These are phyloP conservation scores for Podospora conica DNA, from an alignment of 495 filamentous ascomycete genomes.

Conservation along the genomic window DNA sequence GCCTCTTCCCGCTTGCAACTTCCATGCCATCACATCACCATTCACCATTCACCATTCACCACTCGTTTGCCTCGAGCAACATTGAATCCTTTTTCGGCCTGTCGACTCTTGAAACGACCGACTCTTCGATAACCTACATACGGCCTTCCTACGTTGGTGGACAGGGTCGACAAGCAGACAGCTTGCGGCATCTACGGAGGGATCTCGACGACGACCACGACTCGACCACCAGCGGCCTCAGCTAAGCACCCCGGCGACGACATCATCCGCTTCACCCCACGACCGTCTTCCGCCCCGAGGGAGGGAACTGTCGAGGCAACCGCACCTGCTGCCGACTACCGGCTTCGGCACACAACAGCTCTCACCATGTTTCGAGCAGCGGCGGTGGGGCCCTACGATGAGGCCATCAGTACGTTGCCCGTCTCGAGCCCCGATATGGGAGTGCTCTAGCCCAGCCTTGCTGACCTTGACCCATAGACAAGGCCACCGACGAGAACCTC, in stretches of 20 bases:
- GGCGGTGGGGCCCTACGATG: constrained; percentile 46
- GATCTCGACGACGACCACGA: neutral
- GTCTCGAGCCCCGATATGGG: neutral
- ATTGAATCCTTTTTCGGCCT: neutral
- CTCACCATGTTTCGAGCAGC: constrained; percentile 47
- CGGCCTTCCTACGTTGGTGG: too few relatives aligned
- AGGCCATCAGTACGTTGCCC: constrained; percentile 41
- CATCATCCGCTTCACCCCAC: neutral
- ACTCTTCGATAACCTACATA: neutral
- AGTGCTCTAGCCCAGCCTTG: neutral
- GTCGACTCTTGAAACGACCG: neutral
- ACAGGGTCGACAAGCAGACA: neutral
- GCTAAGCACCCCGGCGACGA: neutral
- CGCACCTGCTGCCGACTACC: neutral
- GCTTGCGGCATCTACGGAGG: neutral
- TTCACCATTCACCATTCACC: too few relatives aligned
- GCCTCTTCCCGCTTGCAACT: neutral
- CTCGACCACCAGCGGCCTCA: neutral
- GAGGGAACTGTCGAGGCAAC: neutral
- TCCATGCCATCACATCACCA: too few relatives aligned
- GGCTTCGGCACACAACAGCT: constrained; percentile 4
- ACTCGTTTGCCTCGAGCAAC: neutral
- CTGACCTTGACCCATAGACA: constrained; percentile 51
- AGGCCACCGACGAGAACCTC: constrained; percentile 97
- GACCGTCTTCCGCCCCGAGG: neutral